Percentiles rank a stretch among this genome's conserved stretches.
Conservation (phyloP, 2,329 filamentous ascomycete genomes). For the Trichoderma polysporum region DNA sequence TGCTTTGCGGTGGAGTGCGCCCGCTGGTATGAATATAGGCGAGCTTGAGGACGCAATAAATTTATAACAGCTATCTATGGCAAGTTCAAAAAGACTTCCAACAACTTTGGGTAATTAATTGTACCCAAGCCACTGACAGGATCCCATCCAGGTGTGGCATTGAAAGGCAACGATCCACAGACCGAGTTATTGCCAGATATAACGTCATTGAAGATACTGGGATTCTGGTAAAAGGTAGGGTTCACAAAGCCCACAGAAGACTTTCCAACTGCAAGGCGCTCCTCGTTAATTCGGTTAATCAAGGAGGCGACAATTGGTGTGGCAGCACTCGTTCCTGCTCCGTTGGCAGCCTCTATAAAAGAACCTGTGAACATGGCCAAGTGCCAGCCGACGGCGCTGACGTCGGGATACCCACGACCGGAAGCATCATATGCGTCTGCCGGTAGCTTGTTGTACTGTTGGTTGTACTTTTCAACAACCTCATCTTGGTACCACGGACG, state of each 20-base stretch:
- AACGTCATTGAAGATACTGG: conserved; percentile 5
- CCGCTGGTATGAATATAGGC: background rate
- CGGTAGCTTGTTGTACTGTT: background rate
- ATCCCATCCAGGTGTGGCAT: conserved; percentile 20
- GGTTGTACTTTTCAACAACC: background rate
- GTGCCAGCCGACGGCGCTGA: background rate
- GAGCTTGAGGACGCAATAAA: background rate
- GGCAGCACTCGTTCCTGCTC: conserved; percentile 16
- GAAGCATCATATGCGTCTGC: background rate
- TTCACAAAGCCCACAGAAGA: background rate
- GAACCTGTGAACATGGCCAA: background rate
- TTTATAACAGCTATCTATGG: background rate
- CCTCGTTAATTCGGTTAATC: conserved; percentile 24
- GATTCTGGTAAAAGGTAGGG: background rate
- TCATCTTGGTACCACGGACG: background rate
- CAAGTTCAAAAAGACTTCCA: background rate
- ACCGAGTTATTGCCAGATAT: conserved; percentile 15
- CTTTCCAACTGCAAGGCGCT: conserved; percentile 33
- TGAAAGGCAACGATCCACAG: conserved; percentile 9
- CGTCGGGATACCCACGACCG: background rate
- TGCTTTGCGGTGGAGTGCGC: background rate
- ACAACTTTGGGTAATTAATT: conserved; percentile 13
- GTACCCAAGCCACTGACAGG: conserved; percentile 19
- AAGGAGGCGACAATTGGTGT: conserved; percentile 24
- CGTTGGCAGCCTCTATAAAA: background rate